Evolutionary conservation across 2,329 filamentous ascomycete species (phyloP).

Genomic region (Thielaviopsis ethacetica): DNA sequence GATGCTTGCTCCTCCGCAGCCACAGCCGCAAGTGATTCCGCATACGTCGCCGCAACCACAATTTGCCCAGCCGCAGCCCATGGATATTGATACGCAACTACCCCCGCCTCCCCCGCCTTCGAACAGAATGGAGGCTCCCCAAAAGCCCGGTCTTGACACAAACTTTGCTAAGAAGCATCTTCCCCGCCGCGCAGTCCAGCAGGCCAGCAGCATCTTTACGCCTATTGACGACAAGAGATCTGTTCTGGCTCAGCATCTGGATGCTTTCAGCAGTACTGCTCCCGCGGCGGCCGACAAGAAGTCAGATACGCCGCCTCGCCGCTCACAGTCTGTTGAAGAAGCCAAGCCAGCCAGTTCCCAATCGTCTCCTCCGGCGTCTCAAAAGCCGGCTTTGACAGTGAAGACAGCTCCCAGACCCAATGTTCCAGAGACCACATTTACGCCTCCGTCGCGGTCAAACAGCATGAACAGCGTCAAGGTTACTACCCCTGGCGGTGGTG

Average conservation of each 20-base stretch:
- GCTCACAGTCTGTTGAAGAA: conserved; percentile 47
- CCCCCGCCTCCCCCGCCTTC: conserved; percentile 22
- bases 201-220: conserved; percentile 81
- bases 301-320: conserved; percentile 21
- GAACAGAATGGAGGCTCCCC: conserved; percentile 22
- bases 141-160: conserved; percentile 33
- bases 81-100: conserved; percentile 24
- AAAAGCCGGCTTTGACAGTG: not conserved
- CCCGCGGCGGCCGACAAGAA: conserved; percentile 17
- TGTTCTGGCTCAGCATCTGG: conserved; percentile 70
- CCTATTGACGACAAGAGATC: conserved; percentile 89
- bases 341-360: conserved; percentile 24
- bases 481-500: conserved; percentile 47
- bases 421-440: conserved; percentile 46
- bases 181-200: conserved; percentile 29
- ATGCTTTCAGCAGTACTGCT: conserved; percentile 42
- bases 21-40: conserved; percentile 23
- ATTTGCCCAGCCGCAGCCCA: conserved; percentile 14
- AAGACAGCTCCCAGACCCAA: conserved; percentile 26
- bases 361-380: conserved; percentile 35
- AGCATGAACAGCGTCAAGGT: conserved; percentile 60
- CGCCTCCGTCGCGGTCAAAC: conserved; percentile 62
- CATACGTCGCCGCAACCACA: conserved; percentile 25
- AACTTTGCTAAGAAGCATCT: conserved; percentile 41
- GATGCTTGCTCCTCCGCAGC: conserved; percentile 18